Evolutionary conservation across 192 early-diverging fungal genomes (phyloP).

Genomic region (Linnemannia zychae): DNA sequence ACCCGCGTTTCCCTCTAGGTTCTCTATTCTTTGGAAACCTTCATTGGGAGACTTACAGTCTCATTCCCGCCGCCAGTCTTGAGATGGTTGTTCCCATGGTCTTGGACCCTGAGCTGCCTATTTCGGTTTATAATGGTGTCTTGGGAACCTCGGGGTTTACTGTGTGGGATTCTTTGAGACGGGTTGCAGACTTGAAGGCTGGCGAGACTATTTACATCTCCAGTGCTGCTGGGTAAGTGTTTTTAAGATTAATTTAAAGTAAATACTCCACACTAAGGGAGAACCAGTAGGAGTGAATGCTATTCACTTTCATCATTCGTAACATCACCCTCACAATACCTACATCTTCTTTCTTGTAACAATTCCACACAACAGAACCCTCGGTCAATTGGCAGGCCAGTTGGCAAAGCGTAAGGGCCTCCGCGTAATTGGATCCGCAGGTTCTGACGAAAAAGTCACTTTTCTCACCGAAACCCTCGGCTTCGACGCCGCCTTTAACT

Average conservation of each 20-base stretch:
- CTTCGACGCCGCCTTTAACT: conserved; percentile 91
- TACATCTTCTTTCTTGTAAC: conserved; percentile 26
- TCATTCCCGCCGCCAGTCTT: conserved; percentile 35
- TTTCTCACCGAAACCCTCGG: conserved; percentile 73
- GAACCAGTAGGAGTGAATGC: not conserved
- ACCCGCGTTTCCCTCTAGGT: conserved; percentile 55
- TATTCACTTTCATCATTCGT: not conserved
- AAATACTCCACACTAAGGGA: not conserved
- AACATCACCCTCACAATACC: not conserved
- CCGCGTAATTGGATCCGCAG: conserved; percentile 84
- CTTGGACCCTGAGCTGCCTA: conserved; percentile 59
- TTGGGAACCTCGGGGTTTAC: conserved; percentile 15
- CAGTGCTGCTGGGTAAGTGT: conserved; percentile 17
- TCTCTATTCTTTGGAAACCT: conserved; percentile 68
- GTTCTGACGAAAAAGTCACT: conserved; percentile 84
- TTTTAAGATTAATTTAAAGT: too few species aligned
- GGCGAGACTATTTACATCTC: conserved; percentile 80
- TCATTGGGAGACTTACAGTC: conserved; percentile 64
- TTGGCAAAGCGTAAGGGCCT: conserved; percentile 82
- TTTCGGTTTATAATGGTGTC: conserved; percentile 1
- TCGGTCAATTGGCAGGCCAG: conserved; percentile 80
- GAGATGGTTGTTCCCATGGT: conserved; percentile 47
- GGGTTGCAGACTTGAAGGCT: conserved; percentile 75
- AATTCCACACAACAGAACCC: conserved; percentile 59
- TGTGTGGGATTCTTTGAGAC: conserved; percentile 60